Evolutionary conservation across 805 yeast species (phyloP), one percentile per base, ranked within the genome.

Genomic region (Wickerhamiella sergipiensis): DNA sequence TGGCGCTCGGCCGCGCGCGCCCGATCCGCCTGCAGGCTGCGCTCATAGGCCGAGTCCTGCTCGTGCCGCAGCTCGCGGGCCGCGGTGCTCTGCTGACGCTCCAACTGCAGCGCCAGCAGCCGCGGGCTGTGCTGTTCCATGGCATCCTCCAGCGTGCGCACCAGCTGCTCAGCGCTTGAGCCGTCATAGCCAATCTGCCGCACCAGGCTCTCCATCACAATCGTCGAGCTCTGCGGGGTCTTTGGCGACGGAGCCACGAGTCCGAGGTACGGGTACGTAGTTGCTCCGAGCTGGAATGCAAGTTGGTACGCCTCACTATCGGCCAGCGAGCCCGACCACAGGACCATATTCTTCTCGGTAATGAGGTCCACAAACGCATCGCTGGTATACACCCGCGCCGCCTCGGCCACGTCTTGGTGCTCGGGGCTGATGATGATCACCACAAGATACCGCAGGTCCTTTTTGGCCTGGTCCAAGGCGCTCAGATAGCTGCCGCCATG

Each of bases 241-340:
- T 57, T 60, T 47, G 80, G 75, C 17, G 86, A 83, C 50, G 87
- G 71, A 46, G 87, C 81, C 10, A 92, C 64, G 12, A 89, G 67
- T 0, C 90, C 95, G 33, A 85, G 64, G 61, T 85, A 83, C n/a
- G 98, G 98, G 60, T 81, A 80, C 56, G 77, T 75, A 19, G 86
- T 75, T 42, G 82, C 81, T 52, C 77, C 76, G 53, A 89, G 74
- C 39, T 82, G 79, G 60, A 83, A 81, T 0, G 95, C 83, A 15
- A 87, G 80, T 59, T 86, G 95, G 61, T 78, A 80, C 1, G 90
- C 85, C 64, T 90, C 97, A 19, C 88, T 78, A 51, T 80, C 79
- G n/a, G 76, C 74, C 22, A 83, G 77, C 61, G 85, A 82, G 8
- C 96, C 95, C 43, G 89, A 95, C 97, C 97, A 90, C 1, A 85